Evolutionary conservation across 2,329 filamentous ascomycete species (phyloP), one percentile per base, ranked within the genome.

Genomic region (Microdochium trichocladiopsis): DNA sequence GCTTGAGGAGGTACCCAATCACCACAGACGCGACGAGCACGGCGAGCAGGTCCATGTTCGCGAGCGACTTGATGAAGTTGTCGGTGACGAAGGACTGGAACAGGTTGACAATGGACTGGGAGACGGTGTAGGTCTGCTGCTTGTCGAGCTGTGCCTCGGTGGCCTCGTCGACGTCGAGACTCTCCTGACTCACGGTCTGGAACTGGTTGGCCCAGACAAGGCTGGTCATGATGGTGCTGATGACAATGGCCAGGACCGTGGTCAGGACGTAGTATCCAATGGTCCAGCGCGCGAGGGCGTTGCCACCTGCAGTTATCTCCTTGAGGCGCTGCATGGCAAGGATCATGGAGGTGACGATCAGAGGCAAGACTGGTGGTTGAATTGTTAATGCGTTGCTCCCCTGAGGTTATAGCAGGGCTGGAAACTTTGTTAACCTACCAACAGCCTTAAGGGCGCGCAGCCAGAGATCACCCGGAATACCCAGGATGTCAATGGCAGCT

Each of bases 321-420:
- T 72, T 69, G 8, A 80, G 66, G n/a, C 69, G 68, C 48, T 75
- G 73, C 5, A 79, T 66, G 4, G 76, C 73, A 18, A 79, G 66
- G 48, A 80, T 72, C 68, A 80, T 78, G 23, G 77, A 75, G 8
- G 69, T 72, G 24, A 79, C 65, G 43, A 80, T 80, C 51, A 80
- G 62, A 2, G 76, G 76, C 2, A 80, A 65, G 1, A 79, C 76
- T 77, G 4, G 36, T 16, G 6, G n/a, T 16, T 9, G 47, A 2
- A n/a, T 14, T 48, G 23, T 48, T 25, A 48, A 23, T 23, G 14
- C 8, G 24, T 16, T 10, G 10, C 22, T 11, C 4, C 6, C 8
- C 4, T 14, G 14, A 31, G 8, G 28, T 31, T 31, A 14, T 31
- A 8, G 14, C 9, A 16, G n/a, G 36, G 5, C n/a, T 41, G 36